Percentiles rank a stretch among this genome's conserved stretches.
These are phyloP conservation scores for Cystobasidium sp. DNA, from an alignment of 1,284 basidiomycete species.

Conservation along the genomic window DNA sequence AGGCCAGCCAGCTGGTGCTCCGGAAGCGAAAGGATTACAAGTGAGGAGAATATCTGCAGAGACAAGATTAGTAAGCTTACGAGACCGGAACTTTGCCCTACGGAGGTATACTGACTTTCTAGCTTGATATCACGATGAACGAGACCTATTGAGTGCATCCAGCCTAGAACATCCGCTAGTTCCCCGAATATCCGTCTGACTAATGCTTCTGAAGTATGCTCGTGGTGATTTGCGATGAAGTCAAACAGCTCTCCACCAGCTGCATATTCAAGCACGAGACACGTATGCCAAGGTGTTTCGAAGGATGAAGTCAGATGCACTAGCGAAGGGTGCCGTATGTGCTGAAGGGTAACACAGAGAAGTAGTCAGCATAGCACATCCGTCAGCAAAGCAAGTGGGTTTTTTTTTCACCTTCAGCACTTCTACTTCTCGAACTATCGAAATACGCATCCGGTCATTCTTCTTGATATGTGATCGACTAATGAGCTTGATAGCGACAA, in stretches of 20 bases:
- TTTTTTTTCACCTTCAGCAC: conserved; percentile 81
- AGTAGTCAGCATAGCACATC: conserved; percentile 40
- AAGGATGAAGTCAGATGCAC: conserved; percentile 75
- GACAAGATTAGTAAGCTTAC: background rate
- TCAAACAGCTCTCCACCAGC: conserved; percentile 83
- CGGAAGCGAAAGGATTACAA: conserved; percentile 58
- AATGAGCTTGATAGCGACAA: conserved; percentile 86
- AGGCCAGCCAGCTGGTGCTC: conserved; percentile 53
- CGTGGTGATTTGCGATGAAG: conserved; percentile 68
- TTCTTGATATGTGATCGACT: conserved; percentile 64
- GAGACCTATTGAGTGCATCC: conserved; percentile 85
- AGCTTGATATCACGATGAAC: conserved; percentile 94
- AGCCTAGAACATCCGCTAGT: conserved; percentile 77
- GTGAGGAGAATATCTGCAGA: conserved; percentile 66
- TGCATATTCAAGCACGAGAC: conserved; percentile 78
- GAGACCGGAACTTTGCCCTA: background rate
- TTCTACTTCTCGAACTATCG: conserved; percentile 84
- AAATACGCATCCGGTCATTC: conserved; percentile 75
- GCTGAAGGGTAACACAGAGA: conserved; percentile 60
- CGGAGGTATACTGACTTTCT: conserved; percentile 70
- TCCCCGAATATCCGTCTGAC: conserved; percentile 78
- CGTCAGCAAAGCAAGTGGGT: too few relatives aligned
- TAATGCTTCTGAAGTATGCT: conserved; percentile 66
- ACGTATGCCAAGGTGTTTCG: conserved; percentile 74
- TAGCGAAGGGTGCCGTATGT: conserved; percentile 82